A percentile compares a stretch with the other conserved stretches of the same genome.
These are phyloP conservation scores for Acacia concinna DNA, from an alignment of 331 rosid genomes.

Conservation along the genomic window DNA sequence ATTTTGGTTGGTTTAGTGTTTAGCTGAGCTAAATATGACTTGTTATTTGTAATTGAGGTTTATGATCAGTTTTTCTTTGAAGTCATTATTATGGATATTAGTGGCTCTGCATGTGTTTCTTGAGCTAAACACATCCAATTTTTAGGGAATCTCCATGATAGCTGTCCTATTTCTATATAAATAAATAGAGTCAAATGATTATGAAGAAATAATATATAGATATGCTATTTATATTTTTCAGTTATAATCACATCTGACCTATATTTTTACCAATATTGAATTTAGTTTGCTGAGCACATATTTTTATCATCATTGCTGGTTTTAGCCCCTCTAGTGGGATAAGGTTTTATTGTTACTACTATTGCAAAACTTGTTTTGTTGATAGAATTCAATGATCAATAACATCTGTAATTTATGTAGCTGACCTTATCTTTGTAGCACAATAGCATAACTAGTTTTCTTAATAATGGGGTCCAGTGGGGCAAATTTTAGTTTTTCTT, in stretches of 20 bases:
- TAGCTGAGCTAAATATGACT: constrained; percentile 18
- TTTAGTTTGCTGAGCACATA: background rate
- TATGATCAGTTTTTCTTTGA: constrained; percentile 22
- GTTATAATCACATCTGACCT: background rate
- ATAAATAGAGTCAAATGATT: background rate
- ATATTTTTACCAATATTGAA: background rate
- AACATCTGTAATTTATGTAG: background rate
- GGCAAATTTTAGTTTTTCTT: background rate
- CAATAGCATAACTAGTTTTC: background rate
- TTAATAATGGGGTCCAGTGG: background rate
- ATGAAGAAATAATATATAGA: background rate
- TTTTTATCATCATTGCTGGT: background rate
- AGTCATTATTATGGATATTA: background rate
- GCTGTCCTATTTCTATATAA: background rate
- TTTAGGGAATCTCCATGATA: background rate
- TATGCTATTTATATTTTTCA: background rate
- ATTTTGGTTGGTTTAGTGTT: constrained; percentile 30
- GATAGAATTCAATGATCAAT: no score
- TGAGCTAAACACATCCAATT: background rate
- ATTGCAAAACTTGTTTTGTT: background rate
- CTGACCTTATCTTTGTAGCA: background rate
- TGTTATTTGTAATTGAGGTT: constrained; percentile 11
- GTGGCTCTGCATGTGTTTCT: background rate
- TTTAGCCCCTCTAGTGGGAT: background rate
- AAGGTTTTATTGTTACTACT: no score